A percentile compares a stretch with the other conserved stretches of the same genome.
Conservation (phyloP, 768 basidiomycete species). For the Leccinum barrowsii region DNA sequence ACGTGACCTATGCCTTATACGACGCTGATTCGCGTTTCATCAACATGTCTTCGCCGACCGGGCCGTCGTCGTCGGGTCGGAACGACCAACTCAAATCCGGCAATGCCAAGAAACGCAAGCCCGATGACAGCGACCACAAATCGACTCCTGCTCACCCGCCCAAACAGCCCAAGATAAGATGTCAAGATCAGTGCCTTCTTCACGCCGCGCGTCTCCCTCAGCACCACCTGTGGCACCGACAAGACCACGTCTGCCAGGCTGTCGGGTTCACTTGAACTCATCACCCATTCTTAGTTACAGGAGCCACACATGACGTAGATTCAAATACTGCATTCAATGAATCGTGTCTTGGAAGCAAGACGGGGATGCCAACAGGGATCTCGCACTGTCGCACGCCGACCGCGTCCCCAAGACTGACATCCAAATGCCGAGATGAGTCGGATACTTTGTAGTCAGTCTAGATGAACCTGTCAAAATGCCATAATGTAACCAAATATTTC, state of each 20-base stretch:
- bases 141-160: neutral
- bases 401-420: too few species aligned
- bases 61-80: constrained; percentile 5
- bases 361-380: too few species aligned
- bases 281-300: too few species aligned
- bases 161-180: constrained; percentile 15
- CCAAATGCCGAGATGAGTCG: too few species aligned
- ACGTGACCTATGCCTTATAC: constrained; percentile 19
- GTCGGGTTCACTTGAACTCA: too few species aligned
- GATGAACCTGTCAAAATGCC: too few species aligned
- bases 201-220: constrained; percentile 26
- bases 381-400: too few species aligned
- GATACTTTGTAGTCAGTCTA: too few species aligned
- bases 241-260: constrained; percentile 16
- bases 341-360: too few species aligned
- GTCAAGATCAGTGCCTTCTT: constrained; percentile 26
- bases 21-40: constrained; percentile 3
- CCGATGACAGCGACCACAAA: neutral
- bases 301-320: too few species aligned
- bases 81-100: constrained; percentile 10
- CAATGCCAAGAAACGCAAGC: constrained; percentile 26
- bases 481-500: too few species aligned
- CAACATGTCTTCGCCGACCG: neutral
- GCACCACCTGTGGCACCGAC: constrained; percentile 28
- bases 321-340: too few species aligned